A percentile compares a stretch with the other conserved stretches of the same genome.
These are phyloP conservation scores for Crithidia acanthocephali DNA, from an alignment of 208 protist genomes.

Conservation along the genomic window DNA sequence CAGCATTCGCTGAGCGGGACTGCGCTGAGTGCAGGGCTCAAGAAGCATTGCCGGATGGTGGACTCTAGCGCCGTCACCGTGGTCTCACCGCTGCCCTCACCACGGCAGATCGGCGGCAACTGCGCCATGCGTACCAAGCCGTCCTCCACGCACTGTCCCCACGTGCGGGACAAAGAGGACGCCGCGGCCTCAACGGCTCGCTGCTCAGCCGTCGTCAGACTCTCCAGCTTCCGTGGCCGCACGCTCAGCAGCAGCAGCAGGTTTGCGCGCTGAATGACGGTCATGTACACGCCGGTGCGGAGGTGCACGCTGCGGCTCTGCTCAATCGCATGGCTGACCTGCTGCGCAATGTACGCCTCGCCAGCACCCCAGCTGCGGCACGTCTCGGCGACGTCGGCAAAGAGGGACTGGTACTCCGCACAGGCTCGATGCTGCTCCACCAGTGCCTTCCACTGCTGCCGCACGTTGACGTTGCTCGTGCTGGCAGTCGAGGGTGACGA, in stretches of 20 bases:
- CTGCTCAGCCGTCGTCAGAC: constrained; percentile 21
- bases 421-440: constrained; percentile 29
- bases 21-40: constrained; percentile 28
- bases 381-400: constrained; percentile 29
- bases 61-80: constrained; percentile 10
- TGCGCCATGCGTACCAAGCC: constrained; percentile 22
- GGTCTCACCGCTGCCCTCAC: neutral
- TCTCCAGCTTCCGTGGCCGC: constrained; percentile 16
- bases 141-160: constrained; percentile 13
- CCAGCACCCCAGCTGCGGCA: constrained; percentile 22
- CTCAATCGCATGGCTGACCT: constrained; percentile 33
- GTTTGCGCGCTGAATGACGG: constrained; percentile 46
- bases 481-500: neutral
- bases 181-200: constrained; percentile 21
- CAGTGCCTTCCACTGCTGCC: constrained; percentile 31
- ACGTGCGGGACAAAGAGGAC: neutral
- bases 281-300: constrained; percentile 65
- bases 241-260: constrained; percentile 27
- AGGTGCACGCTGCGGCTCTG: constrained; percentile 49
- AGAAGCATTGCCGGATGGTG: constrained; percentile 27
- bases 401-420: constrained; percentile 31
- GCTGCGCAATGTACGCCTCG: constrained; percentile 34
- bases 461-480: neutral
- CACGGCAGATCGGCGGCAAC: constrained; percentile 2
- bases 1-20: constrained; percentile 5